Conservation (phyloP, 805 yeast genomes). For the Phaffomyces opuntiae region DNA sequence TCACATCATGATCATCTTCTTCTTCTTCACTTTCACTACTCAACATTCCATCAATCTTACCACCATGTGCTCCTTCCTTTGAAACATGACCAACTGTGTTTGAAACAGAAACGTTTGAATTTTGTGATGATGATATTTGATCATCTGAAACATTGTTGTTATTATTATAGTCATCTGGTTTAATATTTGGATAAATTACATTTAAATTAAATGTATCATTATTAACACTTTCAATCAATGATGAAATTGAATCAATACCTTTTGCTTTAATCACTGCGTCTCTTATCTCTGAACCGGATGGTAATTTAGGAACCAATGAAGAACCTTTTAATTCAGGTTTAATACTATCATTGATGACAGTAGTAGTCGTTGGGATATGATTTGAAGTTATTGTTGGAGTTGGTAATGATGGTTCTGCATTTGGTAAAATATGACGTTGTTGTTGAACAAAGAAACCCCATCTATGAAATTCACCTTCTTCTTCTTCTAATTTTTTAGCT, state of each 20-base stretch:
- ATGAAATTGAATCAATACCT: conserved; percentile 64
- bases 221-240: conserved; percentile 59
- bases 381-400: neutral
- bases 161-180: too few species aligned
- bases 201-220: conserved; percentile 45
- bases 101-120: too few species aligned
- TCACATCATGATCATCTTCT: conserved; percentile 1
- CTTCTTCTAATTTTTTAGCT: conserved; percentile 75
- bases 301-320: conserved; percentile 28
- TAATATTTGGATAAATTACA: conserved; percentile 34
- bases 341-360: neutral
- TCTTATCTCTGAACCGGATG: conserved; percentile 41
- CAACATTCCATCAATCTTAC: neutral
- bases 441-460: conserved; percentile 78
- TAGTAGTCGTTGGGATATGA: too few species aligned
- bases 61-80: too few species aligned
- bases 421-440: conserved; percentile 31
- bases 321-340: neutral
- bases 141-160: too few species aligned
- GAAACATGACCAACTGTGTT: too few species aligned
- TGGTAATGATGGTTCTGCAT: conserved; percentile 1
- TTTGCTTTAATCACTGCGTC: conserved; percentile 62
- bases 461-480: conserved; percentile 88
- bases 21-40: neutral
- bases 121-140: too few species aligned